Base-by-base conservation (phyloP, 352 stramenopile species). In the Halophytophthora batemanensis region DNA sequence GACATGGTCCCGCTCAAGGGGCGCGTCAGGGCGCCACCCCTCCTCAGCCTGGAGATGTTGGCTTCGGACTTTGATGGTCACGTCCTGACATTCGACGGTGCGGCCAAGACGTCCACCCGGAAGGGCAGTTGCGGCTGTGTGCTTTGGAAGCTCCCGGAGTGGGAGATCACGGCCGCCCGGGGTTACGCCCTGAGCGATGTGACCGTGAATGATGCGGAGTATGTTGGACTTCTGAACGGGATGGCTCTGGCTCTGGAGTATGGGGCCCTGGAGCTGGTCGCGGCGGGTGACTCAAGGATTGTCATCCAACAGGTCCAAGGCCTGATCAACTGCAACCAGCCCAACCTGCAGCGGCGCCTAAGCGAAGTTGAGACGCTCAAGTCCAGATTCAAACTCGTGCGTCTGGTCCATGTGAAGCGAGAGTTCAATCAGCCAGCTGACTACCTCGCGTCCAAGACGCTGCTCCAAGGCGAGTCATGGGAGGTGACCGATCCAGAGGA, bases 61-160 rank as follows among this genome's bases (percentile, higher is more conserved):
- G 50, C 36, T 17, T 6, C 48, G 3, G 48, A 48, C 8, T 55
- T 35, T 14, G 1, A 36, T 15, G 48, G 38, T 1, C n/a, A 11
- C 11, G 37, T 55, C 19, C 48, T 57, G 18, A 57, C 31, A 21
- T 51, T 57, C 10, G 50, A 57, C 14, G 40, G 41, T n/a, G 41
- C 50, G 0, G 40, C 50, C 5, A 50, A 57, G 23, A 39, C 22
- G 1, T 57, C 48, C 1, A 51, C 41, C 1, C 36, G 36, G 2
- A 14, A 25, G 3, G 43, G 43, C 1, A 53, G 43, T n/a, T 48
- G 42, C 13, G 41, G 50, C 6, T 57, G 50, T 35, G n/a, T 57
- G 5, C 12, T 45, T 4, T 57, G 50, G 50, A 0, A 56, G n/a
- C n/a, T 50, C 0, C 39, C 49, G 13, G 49, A 33, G n/a, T 56